phyloP scores from a whole-genome alignment of 805 yeast species.

The Pichia phayaonensis region DNA sequence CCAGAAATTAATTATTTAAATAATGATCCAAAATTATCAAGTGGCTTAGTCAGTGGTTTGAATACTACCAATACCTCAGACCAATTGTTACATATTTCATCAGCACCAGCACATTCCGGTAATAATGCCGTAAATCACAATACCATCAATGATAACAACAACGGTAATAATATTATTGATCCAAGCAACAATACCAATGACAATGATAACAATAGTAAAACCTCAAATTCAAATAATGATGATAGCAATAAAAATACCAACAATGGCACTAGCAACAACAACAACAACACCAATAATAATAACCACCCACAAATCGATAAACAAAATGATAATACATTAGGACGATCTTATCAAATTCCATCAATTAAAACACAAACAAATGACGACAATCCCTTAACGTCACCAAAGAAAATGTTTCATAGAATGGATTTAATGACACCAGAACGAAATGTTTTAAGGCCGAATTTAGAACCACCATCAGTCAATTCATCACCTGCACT shows the following conservation, averaged over 20 bases:
- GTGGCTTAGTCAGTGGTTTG: conserved; percentile 12
- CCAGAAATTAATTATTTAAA: conserved; percentile 12
- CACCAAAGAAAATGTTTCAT: conserved; percentile 33
- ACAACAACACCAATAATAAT: background rate
- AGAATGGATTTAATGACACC: conserved; percentile 63
- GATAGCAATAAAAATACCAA: background rate
- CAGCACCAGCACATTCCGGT: background rate
- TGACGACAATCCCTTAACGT: background rate
- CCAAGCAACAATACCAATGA: background rate
- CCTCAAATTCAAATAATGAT: background rate
- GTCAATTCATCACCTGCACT: conserved; percentile 75
- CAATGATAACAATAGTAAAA: background rate
- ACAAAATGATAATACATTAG: background rate
- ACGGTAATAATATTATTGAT: background rate
- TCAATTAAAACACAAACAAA: background rate
- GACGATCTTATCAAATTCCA: conserved; percentile 2
- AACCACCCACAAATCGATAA: background rate
- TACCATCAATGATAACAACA: background rate
- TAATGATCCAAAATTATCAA: conserved; percentile 5
- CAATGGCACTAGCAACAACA: background rate
- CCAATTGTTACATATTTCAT: conserved; percentile 1
- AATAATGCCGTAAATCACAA: background rate
- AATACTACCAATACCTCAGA: conserved; percentile 15
- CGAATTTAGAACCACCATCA: conserved; percentile 30
- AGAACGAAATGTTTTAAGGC: conserved; percentile 39